phyloP scores from a whole-genome alignment of 2,329 filamentous ascomycete species.

The Cladosporium sphaerospermum region DNA sequence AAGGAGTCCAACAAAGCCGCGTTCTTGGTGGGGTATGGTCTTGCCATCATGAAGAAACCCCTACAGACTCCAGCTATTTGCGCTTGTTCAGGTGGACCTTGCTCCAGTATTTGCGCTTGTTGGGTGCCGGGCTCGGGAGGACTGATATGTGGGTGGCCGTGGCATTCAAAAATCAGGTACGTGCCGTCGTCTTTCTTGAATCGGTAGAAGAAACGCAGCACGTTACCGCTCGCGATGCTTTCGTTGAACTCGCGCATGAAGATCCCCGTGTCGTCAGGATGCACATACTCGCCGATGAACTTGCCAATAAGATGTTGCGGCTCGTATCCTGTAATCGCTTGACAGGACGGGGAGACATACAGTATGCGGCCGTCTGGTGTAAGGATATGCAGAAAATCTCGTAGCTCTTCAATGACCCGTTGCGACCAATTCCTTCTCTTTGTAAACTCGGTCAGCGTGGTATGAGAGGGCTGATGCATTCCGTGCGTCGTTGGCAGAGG shows the following conservation, averaged over 20 bases:
- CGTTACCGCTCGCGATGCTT: conserved; percentile 73
- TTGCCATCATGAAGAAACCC: conserved; percentile 88
- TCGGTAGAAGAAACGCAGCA: conserved; percentile 79
- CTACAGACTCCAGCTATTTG: conserved; percentile 61
- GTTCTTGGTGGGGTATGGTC: conserved; percentile 85
- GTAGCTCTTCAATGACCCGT: conserved; percentile 81
- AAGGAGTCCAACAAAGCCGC: conserved; percentile 83
- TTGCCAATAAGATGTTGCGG: conserved; percentile 64
- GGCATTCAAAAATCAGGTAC: conserved; percentile 80
- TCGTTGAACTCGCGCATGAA: conserved; percentile 87
- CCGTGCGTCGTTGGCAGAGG: conserved; percentile 52
- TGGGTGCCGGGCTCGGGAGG: conserved; percentile 29
- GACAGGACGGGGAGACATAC: conserved; percentile 77
- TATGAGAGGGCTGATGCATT: conserved; percentile 39
- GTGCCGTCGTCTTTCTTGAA: conserved; percentile 67
- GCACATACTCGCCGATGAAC: conserved; percentile 75
- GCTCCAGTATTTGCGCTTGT: conserved; percentile 15
- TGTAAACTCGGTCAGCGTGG: conserved; percentile 59
- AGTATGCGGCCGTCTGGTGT: conserved; percentile 76
- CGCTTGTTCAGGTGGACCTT: background rate
- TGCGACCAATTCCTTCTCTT: conserved; percentile 75
- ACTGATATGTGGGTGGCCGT: conserved; percentile 84
- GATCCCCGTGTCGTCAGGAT: conserved; percentile 75
- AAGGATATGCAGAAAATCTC: conserved; percentile 81
- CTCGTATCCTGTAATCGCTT: conserved; percentile 67